A percentile compares a stretch with the other conserved stretches of the same genome.
phyloP scores from a whole-genome alignment of 805 yeast genomes.

The Nakazawaea wickerhamii region DNA sequence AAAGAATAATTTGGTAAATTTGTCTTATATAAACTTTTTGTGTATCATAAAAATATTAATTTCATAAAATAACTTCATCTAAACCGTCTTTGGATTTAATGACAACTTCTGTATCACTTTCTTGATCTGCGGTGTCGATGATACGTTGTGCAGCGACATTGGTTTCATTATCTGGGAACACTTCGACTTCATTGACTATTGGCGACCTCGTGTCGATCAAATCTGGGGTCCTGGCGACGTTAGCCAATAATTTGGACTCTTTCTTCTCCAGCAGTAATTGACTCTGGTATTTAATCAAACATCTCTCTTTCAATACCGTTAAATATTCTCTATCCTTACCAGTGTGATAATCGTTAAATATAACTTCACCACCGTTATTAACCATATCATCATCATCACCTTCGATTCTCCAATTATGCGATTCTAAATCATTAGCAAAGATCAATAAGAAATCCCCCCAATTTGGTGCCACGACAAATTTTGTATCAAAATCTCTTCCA shows the following conservation, averaged over 20 bases:
- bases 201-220: constrained; percentile 11
- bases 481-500: constrained; percentile 88
- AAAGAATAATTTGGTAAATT: constrained; percentile 86
- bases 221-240: constrained; percentile 11
- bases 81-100: constrained; percentile 5
- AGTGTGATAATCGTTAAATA: constrained; percentile 52
- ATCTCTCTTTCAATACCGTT: constrained; percentile 32
- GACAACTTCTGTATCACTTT: constrained; percentile 12
- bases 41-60: not conserved
- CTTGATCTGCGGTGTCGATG: not conserved
- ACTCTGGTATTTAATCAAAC: constrained; percentile 12
- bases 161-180: constrained; percentile 7
- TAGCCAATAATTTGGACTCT: constrained; percentile 2
- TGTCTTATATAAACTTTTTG: not conserved
- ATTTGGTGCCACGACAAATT: constrained; percentile 72
- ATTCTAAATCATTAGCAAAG: constrained; percentile 80
- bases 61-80: constrained; percentile 9
- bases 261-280: constrained; percentile 2
- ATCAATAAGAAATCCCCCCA: constrained; percentile 82
- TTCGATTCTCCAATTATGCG: constrained; percentile 63
- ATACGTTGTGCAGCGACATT: not conserved
- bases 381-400: constrained; percentile 58
- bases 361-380: constrained; percentile 69
- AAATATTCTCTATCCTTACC: constrained; percentile 38
- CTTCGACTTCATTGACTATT: constrained; percentile 10